Evolutionary conservation across 2,329 filamentous ascomycete genomes (phyloP).

Genomic region (Calcarisporium arbuscula): DNA sequence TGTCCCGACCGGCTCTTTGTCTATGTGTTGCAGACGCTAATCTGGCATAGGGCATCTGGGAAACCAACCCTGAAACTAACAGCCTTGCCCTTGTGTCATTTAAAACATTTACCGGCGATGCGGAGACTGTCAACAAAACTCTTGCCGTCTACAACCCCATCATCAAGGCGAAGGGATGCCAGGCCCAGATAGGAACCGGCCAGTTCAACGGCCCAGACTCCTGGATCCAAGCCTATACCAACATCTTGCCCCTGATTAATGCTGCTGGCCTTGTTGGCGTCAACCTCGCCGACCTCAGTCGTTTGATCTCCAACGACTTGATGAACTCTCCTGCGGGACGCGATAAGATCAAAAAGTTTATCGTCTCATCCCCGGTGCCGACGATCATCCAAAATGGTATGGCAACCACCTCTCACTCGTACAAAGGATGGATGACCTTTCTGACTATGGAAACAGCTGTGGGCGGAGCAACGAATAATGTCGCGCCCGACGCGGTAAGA

Average conservation of each 20-base stretch:
- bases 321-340: too few species aligned
- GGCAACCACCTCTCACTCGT: too few species aligned
- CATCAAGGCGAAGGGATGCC: background rate
- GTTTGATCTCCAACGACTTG: background rate
- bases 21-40: too few species aligned
- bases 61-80: background rate
- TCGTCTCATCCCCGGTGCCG: too few species aligned
- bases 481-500: too few species aligned
- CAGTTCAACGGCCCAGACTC: background rate
- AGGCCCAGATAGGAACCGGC: background rate
- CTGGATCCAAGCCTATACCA: background rate
- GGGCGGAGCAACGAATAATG: too few species aligned
- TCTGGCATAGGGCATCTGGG: slow-evolving; percentile 1
- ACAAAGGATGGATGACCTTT: too few species aligned
- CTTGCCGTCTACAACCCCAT: background rate
- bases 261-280: background rate
- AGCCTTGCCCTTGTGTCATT: background rate
- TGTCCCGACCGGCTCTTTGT: too few species aligned
- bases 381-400: too few species aligned
- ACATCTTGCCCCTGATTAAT: background rate
- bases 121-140: background rate
- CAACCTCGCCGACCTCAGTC: slow-evolving; percentile 2
- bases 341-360: too few species aligned
- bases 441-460: too few species aligned
- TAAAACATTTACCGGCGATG: background rate